These are phyloP conservation scores for Podaxis carcinomalis DNA, from an alignment of 768 basidiomycete species.

Conservation along the genomic window DNA sequence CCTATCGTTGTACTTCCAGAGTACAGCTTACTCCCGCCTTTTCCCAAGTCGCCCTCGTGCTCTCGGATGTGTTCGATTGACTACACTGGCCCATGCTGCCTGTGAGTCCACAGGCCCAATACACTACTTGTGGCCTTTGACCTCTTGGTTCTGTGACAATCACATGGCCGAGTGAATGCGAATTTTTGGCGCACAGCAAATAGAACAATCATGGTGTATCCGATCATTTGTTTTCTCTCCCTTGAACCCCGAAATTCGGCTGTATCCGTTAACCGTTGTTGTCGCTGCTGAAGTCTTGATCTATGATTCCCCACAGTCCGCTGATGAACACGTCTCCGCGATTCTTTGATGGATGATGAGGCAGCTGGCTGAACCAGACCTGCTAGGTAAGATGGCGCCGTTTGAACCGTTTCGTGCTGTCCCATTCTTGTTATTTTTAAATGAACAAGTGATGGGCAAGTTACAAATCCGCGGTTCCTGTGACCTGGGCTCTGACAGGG, in stretches of 20 bases:
- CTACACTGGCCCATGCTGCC: no score
- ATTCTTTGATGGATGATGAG: neutral
- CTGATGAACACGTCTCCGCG: neutral
- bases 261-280: neutral
- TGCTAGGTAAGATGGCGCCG: neutral
- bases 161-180: neutral
- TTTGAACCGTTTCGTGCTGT: neutral
- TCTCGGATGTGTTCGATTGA: no score
- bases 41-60: no score
- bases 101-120: no score
- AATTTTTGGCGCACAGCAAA: neutral
- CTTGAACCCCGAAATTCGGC: neutral
- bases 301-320: neutral
- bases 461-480: no score
- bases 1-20: no score
- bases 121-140: no score
- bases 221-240: neutral
- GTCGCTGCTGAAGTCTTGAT: neutral
- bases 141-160: neutral
- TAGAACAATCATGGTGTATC: neutral
- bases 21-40: no score
- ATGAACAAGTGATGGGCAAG: neutral
- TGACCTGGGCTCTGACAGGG: no score
- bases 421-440: neutral
- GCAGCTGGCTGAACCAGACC: neutral